Percentiles rank a stretch among this genome's conserved stretches.
These are phyloP conservation scores for Dichomitus squalens DNA, from an alignment of 1,284 basidiomycete genomes.

Conservation along the genomic window DNA sequence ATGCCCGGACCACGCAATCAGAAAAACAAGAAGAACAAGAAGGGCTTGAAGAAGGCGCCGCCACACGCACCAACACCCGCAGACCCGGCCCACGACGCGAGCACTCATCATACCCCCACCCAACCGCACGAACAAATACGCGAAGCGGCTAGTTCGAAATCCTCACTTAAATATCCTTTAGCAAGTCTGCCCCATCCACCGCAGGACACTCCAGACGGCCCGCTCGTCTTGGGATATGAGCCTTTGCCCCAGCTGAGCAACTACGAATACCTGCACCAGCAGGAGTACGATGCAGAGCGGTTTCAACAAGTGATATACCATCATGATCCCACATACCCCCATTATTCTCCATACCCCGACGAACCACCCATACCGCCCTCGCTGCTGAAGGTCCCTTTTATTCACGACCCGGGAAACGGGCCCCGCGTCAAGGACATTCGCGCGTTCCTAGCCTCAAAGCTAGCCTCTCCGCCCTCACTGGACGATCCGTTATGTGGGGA, in stretches of 20 bases:
- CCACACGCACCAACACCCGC: background rate
- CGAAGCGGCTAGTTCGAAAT: too few species aligned
- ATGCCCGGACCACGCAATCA: constrained; percentile 54
- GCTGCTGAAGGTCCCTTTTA: constrained; percentile 49
- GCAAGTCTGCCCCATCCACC: too few species aligned
- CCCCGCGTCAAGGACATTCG: constrained; percentile 66
- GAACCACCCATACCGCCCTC: constrained; percentile 28
- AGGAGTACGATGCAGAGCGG: background rate
- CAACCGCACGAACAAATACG: background rate
- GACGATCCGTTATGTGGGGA: constrained; percentile 69
- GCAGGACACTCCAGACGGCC: background rate
- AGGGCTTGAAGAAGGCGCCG: constrained; percentile 16
- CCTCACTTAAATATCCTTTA: too few species aligned
- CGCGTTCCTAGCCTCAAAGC: constrained; percentile 62
- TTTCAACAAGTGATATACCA: background rate
- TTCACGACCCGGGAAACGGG: constrained; percentile 75
- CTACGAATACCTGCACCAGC: background rate
- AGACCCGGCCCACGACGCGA: background rate
- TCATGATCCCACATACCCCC: background rate
- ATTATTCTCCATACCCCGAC: constrained; percentile 1
- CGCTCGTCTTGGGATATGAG: background rate
- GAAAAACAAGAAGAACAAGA: constrained; percentile 43
- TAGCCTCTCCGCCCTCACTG: constrained; percentile 62
- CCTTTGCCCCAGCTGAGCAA: background rate
- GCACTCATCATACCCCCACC: background rate